Evolutionary conservation across 2,329 filamentous ascomycete genomes (phyloP).

Genomic region (Zymoseptoria brevis): DNA sequence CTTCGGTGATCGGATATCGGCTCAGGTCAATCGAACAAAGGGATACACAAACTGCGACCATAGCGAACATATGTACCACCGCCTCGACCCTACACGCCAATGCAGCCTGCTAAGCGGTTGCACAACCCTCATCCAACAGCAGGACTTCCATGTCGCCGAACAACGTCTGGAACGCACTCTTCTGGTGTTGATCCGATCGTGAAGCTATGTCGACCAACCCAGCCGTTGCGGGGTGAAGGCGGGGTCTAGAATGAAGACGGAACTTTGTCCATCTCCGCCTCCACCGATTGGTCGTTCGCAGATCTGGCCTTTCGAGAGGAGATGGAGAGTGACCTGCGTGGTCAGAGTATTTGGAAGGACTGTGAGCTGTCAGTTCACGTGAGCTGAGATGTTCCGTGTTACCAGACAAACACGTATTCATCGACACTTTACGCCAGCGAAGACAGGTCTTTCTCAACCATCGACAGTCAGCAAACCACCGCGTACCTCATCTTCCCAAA

Average conservation of each 20-base stretch:
- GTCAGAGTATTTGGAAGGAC: neutral
- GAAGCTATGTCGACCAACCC: neutral
- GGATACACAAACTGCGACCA: neutral
- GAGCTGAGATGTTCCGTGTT: neutral
- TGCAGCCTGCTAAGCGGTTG: constrained; percentile 1
- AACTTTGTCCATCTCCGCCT: neutral
- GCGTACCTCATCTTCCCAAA: neutral
- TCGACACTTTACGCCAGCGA: too few species aligned
- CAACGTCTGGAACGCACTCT: constrained; percentile 9
- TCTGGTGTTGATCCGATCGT: constrained; percentile 7
- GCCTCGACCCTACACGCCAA: neutral
- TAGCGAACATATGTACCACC: neutral
- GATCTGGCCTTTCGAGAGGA: neutral
- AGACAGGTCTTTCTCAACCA: too few species aligned
- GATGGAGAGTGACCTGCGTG: neutral
- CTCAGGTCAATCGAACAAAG: neutral
- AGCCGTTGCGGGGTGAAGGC: neutral
- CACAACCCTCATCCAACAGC: constrained; percentile 5
- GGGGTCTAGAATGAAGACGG: neutral
- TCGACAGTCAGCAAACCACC: neutral
- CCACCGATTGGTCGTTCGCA: neutral
- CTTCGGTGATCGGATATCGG: neutral
- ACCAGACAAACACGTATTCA: too few species aligned
- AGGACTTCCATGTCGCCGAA: constrained; percentile 18
- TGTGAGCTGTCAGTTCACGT: neutral